Base-by-base conservation (phyloP, 345 rosid genomes). In the Gynandropsis gynandra region DNA sequence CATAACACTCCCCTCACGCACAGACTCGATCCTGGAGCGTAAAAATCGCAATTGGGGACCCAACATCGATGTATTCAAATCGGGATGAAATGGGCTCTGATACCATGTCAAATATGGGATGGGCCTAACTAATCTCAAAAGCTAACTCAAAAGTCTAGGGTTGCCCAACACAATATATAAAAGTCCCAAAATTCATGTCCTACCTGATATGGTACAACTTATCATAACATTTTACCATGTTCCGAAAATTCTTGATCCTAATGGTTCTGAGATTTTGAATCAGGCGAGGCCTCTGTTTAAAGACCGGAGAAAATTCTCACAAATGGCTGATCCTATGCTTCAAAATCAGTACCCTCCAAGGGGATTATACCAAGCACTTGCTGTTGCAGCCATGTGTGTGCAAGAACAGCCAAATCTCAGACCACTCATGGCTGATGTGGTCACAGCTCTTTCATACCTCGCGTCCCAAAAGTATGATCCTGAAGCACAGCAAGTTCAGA, bases 381-480 rank as follows among this genome's bases (percentile, higher is more conserved):
- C 95, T 9, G 80, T 89, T 42, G 95, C 95, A 12, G 86, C 89
- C 10, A 89, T 89, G 97, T 85, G 97, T 21, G 93, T 85, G 16
- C 89, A 83, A 62, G 93, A 89, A 56, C 84, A 83, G 71, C 90
- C 97, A 36, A 75, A 78, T 56, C 74, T 81, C 70, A 77, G 97
- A 43, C 97, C 94, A 4, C 62, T 74, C 52, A 71, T 89, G 14
- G 88, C 94, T 9, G 97, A 89, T 73, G 95, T 89, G 17, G 95
- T 89, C 68, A 86, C 95, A 8, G 95, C 97, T 10, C 72, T 83
- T 46, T 42, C 78, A 10, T 85, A 85, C 68, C 97, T 89, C 31
- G 87, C 97, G 35, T 78, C 84, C 17, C 93, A 85, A 39, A 80
- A 76, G 41, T 75, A 68, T 37, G 78, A 72, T 35, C 85, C 89